These are phyloP conservation scores for Boletus speciosus DNA, from an alignment of 768 basidiomycete genomes.

Conservation along the genomic window DNA sequence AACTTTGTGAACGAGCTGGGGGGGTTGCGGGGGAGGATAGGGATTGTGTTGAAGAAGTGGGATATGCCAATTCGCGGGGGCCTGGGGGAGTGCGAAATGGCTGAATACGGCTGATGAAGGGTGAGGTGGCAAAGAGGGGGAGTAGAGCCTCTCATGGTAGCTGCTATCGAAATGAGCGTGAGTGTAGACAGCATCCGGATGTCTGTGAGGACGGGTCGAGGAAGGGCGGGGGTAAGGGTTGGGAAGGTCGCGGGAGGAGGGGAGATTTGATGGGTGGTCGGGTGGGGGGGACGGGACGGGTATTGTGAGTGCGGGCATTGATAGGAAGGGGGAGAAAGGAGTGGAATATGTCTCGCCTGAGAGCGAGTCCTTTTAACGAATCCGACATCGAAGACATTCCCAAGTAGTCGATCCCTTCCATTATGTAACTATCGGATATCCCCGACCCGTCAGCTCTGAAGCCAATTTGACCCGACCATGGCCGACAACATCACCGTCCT, in stretches of 20 bases:
- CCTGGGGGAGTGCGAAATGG: slow-evolving; percentile 23
- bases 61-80: slow-evolving; percentile 30
- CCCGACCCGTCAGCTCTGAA: slow-evolving; percentile 6
- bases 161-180: slow-evolving; percentile 27
- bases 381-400: slow-evolving; percentile 25
- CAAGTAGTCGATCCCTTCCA: slow-evolving; percentile 24
- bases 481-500: slow-evolving; percentile 44
- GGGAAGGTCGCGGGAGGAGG: slow-evolving; percentile 3
- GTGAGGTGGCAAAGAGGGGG: slow-evolving; percentile 11
- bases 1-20: slow-evolving; percentile 60
- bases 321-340: slow-evolving; percentile 17
- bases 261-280: slow-evolving; percentile 1
- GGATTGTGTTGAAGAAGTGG: slow-evolving; percentile 39
- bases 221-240: slow-evolving; percentile 24
- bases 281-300: neutral
- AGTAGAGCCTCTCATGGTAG: slow-evolving; percentile 17
- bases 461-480: slow-evolving; percentile 19
- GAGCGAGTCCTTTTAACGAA: slow-evolving; percentile 33
- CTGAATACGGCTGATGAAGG: slow-evolving; percentile 24
- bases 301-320: slow-evolving; percentile 33
- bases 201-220: slow-evolving; percentile 16
- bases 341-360: slow-evolving; percentile 32
- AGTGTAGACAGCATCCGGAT: slow-evolving; percentile 13
- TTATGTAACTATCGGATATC: slow-evolving; percentile 26
- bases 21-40: slow-evolving; percentile 40